Evolutionary conservation across 768 basidiomycete genomes (phyloP), one percentile per base, ranked within the genome.

Genomic region (Pleurotus sapidus): DNA sequence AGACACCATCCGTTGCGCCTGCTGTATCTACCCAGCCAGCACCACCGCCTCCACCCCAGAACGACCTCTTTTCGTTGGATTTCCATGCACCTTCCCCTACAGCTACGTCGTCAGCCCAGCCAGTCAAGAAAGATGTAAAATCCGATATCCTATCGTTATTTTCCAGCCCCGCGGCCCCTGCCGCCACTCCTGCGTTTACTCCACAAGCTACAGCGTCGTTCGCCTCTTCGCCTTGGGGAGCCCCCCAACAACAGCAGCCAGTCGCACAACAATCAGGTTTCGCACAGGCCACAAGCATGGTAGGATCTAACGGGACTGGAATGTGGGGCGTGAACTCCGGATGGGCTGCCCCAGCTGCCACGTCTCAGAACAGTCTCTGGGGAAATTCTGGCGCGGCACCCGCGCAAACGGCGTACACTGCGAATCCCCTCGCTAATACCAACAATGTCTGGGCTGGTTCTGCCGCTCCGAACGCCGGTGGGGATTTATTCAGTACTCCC

Each of bases 141-240:
- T 81, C 91, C 55, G 89, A 95, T 61, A 95, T 95, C 61, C 76
- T 95, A 15, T 91, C 91, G 0, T 79, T 95, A 42, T 94, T 91
- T 69, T 83, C 89, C 14, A 64, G 80, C 0, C 67, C 80, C 0
- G 64, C 78, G 0, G 63, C 77, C 2, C 64, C 74, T 37, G 59
- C 71, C 0, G 65, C 74, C 30, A 61, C 72, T 51, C 53, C 70
- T 46, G 49, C 64, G 24, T 66, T 68, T 15, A 77, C 73, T 60
- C 77, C 72, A 2, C 74, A 78, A 49, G 77, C 63, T 23, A 59
- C 69, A 37, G 46, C 66, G 8, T 55, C 69, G 27, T 55, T 62
- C 8, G 53, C 55, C 50, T 43, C 61, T 55, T 59, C 67, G 7
- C 62, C 67, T 2, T 78, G 76, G 77, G 70, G 64, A 38, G 42